A percentile compares a stretch with the other conserved stretches of the same genome.
phyloP scores from a whole-genome alignment of 768 basidiomycete genomes.

The Russula brevipes region DNA sequence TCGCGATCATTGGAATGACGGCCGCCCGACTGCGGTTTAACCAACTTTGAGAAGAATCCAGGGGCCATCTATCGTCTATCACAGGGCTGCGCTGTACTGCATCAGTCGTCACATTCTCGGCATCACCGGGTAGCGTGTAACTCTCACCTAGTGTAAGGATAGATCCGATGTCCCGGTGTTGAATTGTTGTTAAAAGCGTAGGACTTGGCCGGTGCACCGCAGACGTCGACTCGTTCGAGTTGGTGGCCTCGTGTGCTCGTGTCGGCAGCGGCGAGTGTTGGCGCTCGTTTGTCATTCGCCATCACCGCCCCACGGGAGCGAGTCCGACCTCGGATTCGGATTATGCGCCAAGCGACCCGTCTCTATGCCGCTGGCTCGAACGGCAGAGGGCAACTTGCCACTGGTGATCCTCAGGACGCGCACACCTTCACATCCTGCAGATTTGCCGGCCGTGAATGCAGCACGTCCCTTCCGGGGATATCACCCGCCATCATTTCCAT shows the following conservation, averaged over 20 bases:
- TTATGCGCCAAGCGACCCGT: background rate
- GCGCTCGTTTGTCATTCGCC: background rate
- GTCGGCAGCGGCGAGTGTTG: too few species aligned
- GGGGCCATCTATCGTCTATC: constrained; percentile 10
- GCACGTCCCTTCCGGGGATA: constrained; percentile 29
- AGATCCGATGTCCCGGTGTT: background rate
- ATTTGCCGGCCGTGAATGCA: constrained; percentile 30
- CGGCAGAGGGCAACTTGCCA: constrained; percentile 44
- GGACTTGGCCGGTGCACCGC: too few species aligned
- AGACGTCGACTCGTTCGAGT: too few species aligned
- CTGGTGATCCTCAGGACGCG: constrained; percentile 37
- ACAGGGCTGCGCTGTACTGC: background rate
- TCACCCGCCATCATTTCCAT: constrained; percentile 47
- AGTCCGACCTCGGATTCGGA: background rate
- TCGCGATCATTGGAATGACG: constrained; percentile 2
- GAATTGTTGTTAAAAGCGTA: too few species aligned
- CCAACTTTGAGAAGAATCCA: constrained; percentile 13
- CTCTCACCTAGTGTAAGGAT: background rate
- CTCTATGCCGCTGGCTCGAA: constrained; percentile 47
- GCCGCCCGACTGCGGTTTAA: constrained; percentile 2
- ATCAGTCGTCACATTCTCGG: background rate
- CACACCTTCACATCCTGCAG: constrained; percentile 37
- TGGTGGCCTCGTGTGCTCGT: too few species aligned
- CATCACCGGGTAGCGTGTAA: background rate
- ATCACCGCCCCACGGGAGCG: background rate